These are phyloP conservation scores for Colletotrichum musicola DNA, from an alignment of 2,329 filamentous ascomycete species.

Conservation along the genomic window DNA sequence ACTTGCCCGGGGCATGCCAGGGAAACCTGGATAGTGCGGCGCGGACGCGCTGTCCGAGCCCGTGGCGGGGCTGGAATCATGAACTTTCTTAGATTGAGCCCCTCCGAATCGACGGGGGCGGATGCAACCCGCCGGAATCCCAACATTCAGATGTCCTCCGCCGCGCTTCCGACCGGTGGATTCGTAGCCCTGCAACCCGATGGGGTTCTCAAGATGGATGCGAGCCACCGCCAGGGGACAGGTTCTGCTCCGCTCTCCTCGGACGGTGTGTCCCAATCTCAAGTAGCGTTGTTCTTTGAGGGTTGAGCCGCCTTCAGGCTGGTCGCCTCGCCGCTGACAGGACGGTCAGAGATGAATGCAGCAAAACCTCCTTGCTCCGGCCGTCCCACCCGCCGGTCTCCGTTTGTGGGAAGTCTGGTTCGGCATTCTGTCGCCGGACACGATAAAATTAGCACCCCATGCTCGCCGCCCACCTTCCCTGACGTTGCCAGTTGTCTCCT, in stretches of 20 bases:
- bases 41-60: conserved; percentile 29
- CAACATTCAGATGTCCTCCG: conserved; percentile 17
- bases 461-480: not conserved
- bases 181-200: conserved; percentile 17
- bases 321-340: not conserved
- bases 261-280: conserved; percentile 13
- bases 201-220: conserved; percentile 13
- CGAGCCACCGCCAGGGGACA: conserved; percentile 6
- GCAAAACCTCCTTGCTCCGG: not conserved
- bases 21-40: conserved; percentile 19
- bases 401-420: not conserved
- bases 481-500: not conserved
- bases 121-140: conserved; percentile 13
- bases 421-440: not conserved
- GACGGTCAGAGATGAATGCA: not conserved
- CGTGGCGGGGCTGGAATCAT: conserved; percentile 31
- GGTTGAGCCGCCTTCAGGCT: not conserved
- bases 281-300: conserved; percentile 17
- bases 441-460: conserved; percentile 5
- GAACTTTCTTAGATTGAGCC: conserved; percentile 34
- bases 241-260: conserved; percentile 2
- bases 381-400: not conserved
- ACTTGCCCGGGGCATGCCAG: not conserved
- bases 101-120: conserved; percentile 24
- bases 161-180: conserved; percentile 7